These are phyloP conservation scores for Mycogone perniciosa DNA, from an alignment of 2,329 filamentous ascomycete genomes.

Conservation along the genomic window DNA sequence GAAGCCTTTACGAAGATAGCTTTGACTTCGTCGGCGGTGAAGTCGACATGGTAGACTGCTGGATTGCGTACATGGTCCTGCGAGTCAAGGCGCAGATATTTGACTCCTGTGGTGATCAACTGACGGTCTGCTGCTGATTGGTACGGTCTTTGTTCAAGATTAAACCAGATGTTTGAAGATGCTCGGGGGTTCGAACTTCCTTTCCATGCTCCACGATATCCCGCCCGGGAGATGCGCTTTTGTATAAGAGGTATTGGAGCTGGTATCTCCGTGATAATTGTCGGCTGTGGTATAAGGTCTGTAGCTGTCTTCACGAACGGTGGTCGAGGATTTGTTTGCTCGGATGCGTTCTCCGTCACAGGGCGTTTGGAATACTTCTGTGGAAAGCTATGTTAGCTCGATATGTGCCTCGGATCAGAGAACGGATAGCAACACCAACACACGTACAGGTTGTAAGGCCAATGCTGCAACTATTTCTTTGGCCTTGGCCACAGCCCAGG, in stretches of 20 bases:
- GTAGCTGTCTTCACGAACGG: background rate
- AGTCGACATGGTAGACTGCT: slow-evolving; percentile 40
- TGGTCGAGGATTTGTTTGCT: no score
- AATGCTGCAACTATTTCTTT: slow-evolving; percentile 18
- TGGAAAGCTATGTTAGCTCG: background rate
- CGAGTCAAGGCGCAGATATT: slow-evolving; percentile 3
- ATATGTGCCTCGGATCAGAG: background rate
- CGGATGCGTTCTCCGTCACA: no score
- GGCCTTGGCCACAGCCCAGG: slow-evolving; percentile 14
- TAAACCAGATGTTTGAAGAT: slow-evolving; percentile 10
- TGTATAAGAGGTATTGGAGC: background rate
- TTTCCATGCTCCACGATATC: background rate
- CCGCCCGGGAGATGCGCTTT: background rate
- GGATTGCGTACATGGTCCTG: slow-evolving; percentile 9
- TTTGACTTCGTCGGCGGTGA: slow-evolving; percentile 32
- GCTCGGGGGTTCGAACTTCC: background rate
- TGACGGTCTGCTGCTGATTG: slow-evolving; percentile 21
- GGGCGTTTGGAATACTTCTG: background rate
- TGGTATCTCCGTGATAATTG: background rate
- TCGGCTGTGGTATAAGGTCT: background rate
- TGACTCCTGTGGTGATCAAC: slow-evolving; percentile 22
- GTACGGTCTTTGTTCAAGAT: slow-evolving; percentile 20
- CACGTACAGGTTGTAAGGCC: slow-evolving; percentile 17
- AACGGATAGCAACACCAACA: no score
- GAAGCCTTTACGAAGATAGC: slow-evolving; percentile 20